These are phyloP conservation scores for Manihot esculenta DNA, from an alignment of 441 rosid species.

Conservation along the genomic window DNA sequence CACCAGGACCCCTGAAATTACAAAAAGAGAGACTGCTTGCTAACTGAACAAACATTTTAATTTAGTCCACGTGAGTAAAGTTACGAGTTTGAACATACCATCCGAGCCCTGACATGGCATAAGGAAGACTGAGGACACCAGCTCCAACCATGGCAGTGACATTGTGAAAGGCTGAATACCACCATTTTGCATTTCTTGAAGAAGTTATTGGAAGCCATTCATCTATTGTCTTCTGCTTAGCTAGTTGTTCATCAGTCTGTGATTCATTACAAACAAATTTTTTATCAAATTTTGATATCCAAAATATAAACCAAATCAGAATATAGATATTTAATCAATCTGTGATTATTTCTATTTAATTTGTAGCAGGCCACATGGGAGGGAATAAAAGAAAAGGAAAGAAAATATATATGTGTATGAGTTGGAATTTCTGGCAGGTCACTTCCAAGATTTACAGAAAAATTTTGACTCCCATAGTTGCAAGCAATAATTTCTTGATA, in stretches of 20 bases:
- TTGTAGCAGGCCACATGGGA: too few species aligned
- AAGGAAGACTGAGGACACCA: conserved; percentile 78
- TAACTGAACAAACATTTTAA: too few species aligned
- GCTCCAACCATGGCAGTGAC: conserved; percentile 92
- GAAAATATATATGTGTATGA: background rate
- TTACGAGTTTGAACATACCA: conserved; percentile 40
- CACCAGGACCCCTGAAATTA: conserved; percentile 78
- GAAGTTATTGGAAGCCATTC: conserved; percentile 76
- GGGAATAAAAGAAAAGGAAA: too few species aligned
- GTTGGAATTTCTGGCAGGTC: background rate
- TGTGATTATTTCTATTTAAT: too few species aligned
- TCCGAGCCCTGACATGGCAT: conserved; percentile 74
- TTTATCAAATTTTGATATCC: background rate
- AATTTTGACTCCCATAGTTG: background rate
- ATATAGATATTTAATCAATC: too few species aligned
- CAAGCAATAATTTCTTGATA: too few species aligned
- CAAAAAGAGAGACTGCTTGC: background rate
- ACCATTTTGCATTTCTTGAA: conserved; percentile 83
- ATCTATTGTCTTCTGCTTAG: conserved; percentile 61
- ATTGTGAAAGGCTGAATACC: conserved; percentile 87
- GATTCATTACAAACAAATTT: background rate
- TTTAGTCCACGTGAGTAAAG: background rate
- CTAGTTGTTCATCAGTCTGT: conserved; percentile 38
- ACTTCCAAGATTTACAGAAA: too few species aligned
- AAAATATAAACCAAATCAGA: background rate